Evolutionary conservation across 225 moss, liverwort and hornwort genomes (phyloP).

Genomic region (Sphagnum contortum): DNA sequence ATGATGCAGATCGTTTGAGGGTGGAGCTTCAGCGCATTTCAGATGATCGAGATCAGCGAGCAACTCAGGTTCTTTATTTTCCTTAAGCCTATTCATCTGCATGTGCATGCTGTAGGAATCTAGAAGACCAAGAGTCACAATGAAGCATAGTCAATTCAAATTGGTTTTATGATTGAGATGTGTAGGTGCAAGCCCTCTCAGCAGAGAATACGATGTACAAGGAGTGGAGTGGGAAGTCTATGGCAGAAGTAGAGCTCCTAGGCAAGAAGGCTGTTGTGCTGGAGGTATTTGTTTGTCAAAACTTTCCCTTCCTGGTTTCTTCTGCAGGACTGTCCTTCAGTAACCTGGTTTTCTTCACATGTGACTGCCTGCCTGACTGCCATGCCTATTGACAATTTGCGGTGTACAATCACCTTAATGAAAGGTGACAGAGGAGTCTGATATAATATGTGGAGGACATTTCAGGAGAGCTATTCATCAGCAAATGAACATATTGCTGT

Average conservation of each 20-base stretch:
- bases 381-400: too few species aligned
- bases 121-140: too few species aligned
- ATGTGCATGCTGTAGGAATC: too few species aligned
- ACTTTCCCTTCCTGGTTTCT: neutral
- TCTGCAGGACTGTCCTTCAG: neutral
- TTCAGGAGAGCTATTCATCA: constrained; percentile 74
- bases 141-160: too few species aligned
- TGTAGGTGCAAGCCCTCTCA: constrained; percentile 40
- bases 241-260: constrained; percentile 67
- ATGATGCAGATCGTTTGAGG: constrained; percentile 64
- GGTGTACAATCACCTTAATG: too few species aligned
- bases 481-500: constrained; percentile 66
- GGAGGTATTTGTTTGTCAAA: constrained; percentile 39
- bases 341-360: neutral
- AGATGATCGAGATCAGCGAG: constrained; percentile 71
- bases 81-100: too few species aligned
- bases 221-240: constrained; percentile 92
- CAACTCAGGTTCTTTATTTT: constrained; percentile 26
- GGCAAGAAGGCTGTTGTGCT: constrained; percentile 72
- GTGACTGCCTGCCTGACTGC: too few species aligned
- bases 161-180: too few species aligned
- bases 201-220: constrained; percentile 78
- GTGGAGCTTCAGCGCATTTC: constrained; percentile 68
- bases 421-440: too few species aligned
- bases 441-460: too few species aligned